Evolutionary conservation across 805 yeast species (phyloP).

Genomic region (Candida pseudofarinosa): DNA sequence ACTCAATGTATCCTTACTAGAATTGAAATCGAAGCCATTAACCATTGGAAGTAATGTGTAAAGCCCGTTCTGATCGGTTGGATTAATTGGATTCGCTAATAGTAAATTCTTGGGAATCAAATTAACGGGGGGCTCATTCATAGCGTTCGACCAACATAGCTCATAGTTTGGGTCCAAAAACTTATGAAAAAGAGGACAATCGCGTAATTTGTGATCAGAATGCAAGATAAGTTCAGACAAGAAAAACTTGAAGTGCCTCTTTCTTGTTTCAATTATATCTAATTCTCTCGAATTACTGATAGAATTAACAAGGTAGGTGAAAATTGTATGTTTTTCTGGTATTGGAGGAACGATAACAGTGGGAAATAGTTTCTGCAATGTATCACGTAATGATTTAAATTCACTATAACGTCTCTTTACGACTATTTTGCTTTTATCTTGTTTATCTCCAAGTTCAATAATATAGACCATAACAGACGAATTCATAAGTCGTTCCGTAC

Average conservation of each 20-base stretch:
- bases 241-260: conserved; percentile 42
- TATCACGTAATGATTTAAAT: conserved; percentile 40
- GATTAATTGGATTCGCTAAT: conserved; percentile 47
- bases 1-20: conserved; percentile 26
- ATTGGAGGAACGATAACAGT: conserved; percentile 40
- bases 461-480: conserved; percentile 36
- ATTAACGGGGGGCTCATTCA: conserved; percentile 44
- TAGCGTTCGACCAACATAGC: conserved; percentile 47
- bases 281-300: conserved; percentile 33
- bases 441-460: conserved; percentile 21
- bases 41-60: conserved; percentile 45
- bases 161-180: conserved; percentile 51
- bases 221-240: conserved; percentile 36
- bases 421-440: conserved; percentile 17
- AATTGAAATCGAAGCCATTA: conserved; percentile 32
- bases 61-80: conserved; percentile 52
- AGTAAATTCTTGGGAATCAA: conserved; percentile 45
- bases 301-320: conserved; percentile 39
- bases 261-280: conserved; percentile 45
- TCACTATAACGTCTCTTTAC: conserved; percentile 42
- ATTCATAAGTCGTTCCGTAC: conserved; percentile 32
- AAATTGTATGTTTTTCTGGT: conserved; percentile 45
- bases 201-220: conserved; percentile 23
- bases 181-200: conserved; percentile 38
- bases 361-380: conserved; percentile 34